Evolutionary conservation across 352 stramenopile species (phyloP).

Genomic region (Pythium oligandrum): DNA sequence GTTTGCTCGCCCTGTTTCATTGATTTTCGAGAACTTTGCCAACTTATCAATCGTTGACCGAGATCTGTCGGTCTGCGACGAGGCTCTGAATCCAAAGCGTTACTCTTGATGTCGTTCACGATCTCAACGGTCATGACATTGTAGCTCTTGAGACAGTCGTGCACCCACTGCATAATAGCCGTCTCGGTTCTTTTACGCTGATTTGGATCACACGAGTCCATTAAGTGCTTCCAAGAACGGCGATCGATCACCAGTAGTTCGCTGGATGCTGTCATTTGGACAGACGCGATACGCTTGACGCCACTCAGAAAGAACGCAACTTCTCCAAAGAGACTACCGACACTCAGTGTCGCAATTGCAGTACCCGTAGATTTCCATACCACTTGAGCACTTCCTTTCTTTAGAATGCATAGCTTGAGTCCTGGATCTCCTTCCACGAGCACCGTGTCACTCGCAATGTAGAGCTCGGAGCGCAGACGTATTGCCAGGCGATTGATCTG

Average conservation of each 20-base stretch:
- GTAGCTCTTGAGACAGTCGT: constrained; percentile 58
- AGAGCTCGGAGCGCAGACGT: constrained; percentile 65
- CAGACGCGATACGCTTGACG: constrained; percentile 51
- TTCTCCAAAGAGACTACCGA: constrained; percentile 67
- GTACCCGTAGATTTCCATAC: constrained; percentile 65
- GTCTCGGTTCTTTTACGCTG: constrained; percentile 35
- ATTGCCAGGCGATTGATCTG: constrained; percentile 54
- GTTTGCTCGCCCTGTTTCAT: too few relatives aligned
- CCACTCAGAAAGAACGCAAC: constrained; percentile 68
- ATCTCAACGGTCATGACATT: constrained; percentile 71
- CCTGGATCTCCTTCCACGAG: constrained; percentile 62
- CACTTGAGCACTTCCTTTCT: constrained; percentile 55
- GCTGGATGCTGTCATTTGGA: constrained; percentile 58
- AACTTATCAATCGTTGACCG: too few relatives aligned
- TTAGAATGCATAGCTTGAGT: constrained; percentile 70
- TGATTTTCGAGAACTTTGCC: too few relatives aligned
- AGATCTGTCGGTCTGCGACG: neutral
- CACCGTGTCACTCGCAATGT: constrained; percentile 65
- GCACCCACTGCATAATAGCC: constrained; percentile 46
- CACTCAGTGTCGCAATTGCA: constrained; percentile 46
- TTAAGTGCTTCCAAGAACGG: constrained; percentile 40
- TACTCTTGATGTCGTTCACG: constrained; percentile 61
- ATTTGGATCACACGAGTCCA: constrained; percentile 35
- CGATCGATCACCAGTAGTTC: constrained; percentile 56
- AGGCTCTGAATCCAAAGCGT: neutral